A percentile compares a stretch with the other conserved stretches of the same genome.
phyloP scores from a whole-genome alignment of 495 filamentous ascomycete species.

The Penicillium canariense region DNA sequence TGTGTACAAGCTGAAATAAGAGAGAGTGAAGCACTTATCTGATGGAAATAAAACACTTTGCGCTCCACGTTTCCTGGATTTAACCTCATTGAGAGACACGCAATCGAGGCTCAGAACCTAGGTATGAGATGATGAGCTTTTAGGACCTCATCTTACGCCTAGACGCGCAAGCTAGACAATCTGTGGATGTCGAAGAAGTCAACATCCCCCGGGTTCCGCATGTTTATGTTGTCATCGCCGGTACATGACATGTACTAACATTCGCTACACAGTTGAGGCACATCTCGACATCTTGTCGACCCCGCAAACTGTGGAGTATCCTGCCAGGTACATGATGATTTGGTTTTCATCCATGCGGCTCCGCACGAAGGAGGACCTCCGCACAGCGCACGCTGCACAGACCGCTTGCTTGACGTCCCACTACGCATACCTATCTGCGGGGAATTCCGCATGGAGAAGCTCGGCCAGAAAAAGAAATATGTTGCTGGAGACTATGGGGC shows the following conservation, averaged over 20 bases:
- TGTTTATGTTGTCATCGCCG: not conserved
- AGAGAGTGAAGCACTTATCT: too few relatives aligned
- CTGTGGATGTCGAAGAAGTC: too few relatives aligned
- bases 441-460: not conserved
- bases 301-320: not conserved
- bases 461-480: not conserved
- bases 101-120: too few relatives aligned
- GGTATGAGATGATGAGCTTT: too few relatives aligned
- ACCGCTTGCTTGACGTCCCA: not conserved
- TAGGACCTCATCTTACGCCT: too few relatives aligned
- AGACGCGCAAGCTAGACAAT: too few relatives aligned
- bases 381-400: not conserved
- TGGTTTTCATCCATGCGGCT: conserved; percentile 5
- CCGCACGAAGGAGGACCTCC: conserved; percentile 8
- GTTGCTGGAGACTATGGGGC: not conserved
- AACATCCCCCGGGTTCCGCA: conserved; percentile 13
- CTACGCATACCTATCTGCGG: not conserved
- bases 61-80: too few relatives aligned
- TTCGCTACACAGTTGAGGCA: not conserved
- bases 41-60: too few relatives aligned
- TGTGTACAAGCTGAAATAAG: too few relatives aligned
- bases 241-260: not conserved
- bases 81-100: too few relatives aligned
- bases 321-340: not conserved
- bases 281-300: not conserved